Conservation (phyloP, 1,284 basidiomycete genomes). For the Dichomitus squalens region DNA sequence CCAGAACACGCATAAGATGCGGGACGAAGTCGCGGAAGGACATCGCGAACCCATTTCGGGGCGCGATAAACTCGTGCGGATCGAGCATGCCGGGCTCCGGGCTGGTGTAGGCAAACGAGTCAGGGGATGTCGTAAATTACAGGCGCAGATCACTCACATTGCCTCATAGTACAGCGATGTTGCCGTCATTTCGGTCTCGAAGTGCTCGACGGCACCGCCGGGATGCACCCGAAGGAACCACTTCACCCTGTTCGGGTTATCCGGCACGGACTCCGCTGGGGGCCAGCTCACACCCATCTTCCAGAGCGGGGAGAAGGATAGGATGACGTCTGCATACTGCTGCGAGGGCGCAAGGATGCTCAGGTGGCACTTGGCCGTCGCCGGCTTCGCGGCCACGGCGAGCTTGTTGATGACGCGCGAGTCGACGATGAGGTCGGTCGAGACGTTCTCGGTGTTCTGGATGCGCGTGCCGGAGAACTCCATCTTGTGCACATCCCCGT, state of each 20-base stretch:
- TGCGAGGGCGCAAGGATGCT: conserved; percentile 67
- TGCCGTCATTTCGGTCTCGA: conserved; percentile 72
- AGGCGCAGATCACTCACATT: conserved; percentile 46
- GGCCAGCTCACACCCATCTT: conserved; percentile 75
- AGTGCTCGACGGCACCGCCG: conserved; percentile 79
- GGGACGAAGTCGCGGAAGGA: conserved; percentile 74
- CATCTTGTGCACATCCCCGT: conserved; percentile 72
- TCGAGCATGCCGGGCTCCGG: conserved; percentile 74
- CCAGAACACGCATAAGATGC: conserved; percentile 74
- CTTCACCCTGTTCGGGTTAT: conserved; percentile 63
- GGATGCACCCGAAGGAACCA: conserved; percentile 80
- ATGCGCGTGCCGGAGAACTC: conserved; percentile 80
- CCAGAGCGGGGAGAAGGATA: conserved; percentile 71
- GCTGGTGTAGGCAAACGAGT: conserved; percentile 38
- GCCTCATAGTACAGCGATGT: conserved; percentile 83
- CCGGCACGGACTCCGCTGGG: conserved; percentile 59
- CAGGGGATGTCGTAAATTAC: neutral
- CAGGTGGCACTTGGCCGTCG: conserved; percentile 72
- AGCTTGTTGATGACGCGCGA: conserved; percentile 73
- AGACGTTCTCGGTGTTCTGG: conserved; percentile 55
- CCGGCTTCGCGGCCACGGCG: conserved; percentile 67
- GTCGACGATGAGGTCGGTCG: conserved; percentile 72
- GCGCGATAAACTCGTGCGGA: conserved; percentile 72
- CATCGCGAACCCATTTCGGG: conserved; percentile 81
- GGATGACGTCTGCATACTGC: conserved; percentile 76